phyloP scores from a whole-genome alignment of 2,329 filamentous ascomycete genomes.

The Fusarium mexicanum region DNA sequence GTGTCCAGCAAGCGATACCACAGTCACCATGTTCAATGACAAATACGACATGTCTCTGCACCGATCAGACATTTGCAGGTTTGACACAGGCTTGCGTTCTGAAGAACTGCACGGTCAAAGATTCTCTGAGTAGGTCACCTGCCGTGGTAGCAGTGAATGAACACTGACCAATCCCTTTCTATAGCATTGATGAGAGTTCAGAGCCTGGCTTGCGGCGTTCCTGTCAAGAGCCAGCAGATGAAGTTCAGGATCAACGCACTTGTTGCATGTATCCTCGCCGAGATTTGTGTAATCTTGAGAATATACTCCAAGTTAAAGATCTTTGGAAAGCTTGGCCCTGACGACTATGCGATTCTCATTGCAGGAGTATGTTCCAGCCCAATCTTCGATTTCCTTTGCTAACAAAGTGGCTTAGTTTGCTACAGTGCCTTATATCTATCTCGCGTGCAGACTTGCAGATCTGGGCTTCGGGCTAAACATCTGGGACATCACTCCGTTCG shows the following conservation, averaged over 20 bases:
- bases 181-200: slow-evolving; percentile 21
- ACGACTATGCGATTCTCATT: slow-evolving; percentile 27
- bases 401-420: not conserved
- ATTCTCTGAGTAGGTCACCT: slow-evolving; percentile 20
- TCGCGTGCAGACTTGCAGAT: slow-evolving; percentile 26
- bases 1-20: slow-evolving; percentile 17
- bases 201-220: slow-evolving; percentile 21
- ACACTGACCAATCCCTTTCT: not conserved
- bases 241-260: slow-evolving; percentile 25
- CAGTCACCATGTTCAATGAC: slow-evolving; percentile 21
- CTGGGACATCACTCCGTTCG: slow-evolving; percentile 27
- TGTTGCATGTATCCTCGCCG: slow-evolving; percentile 23
- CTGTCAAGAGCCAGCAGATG: slow-evolving; percentile 22
- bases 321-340: slow-evolving; percentile 14
- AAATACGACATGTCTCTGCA: slow-evolving; percentile 31
- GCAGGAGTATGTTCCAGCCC: slow-evolving; percentile 11
- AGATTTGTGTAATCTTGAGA: slow-evolving; percentile 19
- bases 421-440: slow-evolving; percentile 28
- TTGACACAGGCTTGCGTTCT: slow-evolving; percentile 24
- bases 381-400: not conserved
- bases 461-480: slow-evolving; percentile 32
- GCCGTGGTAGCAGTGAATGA: accelerated
- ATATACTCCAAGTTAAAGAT: slow-evolving; percentile 27
- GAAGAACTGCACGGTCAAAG: slow-evolving; percentile 26
- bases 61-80: slow-evolving; percentile 21